These are phyloP conservation scores for Calonectria multiphialidica DNA, from an alignment of 2,329 filamentous ascomycete genomes.

Conservation along the genomic window DNA sequence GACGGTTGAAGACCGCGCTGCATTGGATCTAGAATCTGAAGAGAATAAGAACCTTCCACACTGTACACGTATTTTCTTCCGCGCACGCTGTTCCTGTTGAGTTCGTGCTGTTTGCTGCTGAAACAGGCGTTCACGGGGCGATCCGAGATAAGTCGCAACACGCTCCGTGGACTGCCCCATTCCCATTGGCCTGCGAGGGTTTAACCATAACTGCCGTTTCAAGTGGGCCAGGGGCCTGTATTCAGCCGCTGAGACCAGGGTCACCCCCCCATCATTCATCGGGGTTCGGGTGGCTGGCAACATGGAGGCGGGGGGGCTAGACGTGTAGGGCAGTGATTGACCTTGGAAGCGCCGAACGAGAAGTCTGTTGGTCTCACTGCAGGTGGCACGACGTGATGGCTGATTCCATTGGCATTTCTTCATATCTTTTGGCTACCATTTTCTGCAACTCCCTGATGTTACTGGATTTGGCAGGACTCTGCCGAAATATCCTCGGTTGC, in stretches of 20 bases:
- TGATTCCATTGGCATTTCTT: background rate
- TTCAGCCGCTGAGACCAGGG: background rate
- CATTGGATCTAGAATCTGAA: background rate
- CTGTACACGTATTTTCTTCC: background rate
- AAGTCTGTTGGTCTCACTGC: background rate
- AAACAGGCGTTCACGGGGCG: background rate
- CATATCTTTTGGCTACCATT: background rate
- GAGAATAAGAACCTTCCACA: background rate
- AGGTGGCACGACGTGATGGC: background rate
- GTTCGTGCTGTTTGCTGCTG: background rate
- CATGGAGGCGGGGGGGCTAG: background rate
- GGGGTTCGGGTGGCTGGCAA: background rate
- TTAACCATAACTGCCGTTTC: conserved; percentile 4
- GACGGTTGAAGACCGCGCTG: background rate
- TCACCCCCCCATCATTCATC: background rate
- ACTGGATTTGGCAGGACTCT: background rate
- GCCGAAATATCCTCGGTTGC: background rate
- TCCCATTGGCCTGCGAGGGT: background rate
- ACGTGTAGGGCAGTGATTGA: background rate
- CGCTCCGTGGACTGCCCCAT: background rate
- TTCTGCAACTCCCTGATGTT: background rate
- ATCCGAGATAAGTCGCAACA: background rate
- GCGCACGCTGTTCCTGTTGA: background rate
- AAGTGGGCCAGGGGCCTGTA: background rate
- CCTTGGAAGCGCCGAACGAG: background rate